Conservation (phyloP, 2,329 filamentous ascomycete species). For the Trichoderma oligosporum region DNA sequence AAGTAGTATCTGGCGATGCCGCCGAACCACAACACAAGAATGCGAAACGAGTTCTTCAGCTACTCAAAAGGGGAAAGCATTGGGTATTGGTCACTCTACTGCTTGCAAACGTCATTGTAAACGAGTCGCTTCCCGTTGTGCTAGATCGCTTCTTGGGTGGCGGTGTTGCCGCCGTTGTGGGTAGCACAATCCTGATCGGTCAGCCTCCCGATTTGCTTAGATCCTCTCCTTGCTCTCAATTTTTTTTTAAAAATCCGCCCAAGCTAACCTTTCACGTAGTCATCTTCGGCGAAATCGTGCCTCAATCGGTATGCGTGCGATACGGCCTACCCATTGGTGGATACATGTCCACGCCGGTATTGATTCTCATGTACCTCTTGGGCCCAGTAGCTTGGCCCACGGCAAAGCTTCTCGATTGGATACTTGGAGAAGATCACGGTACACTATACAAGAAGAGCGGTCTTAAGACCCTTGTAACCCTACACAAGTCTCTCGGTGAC, state of each 20-base stretch:
- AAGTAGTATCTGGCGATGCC: slow-evolving; percentile 84
- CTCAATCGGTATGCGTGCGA: slow-evolving; percentile 93
- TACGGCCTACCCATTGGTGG: slow-evolving; percentile 94
- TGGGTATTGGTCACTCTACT: slow-evolving; percentile 96
- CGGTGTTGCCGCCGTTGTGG: slow-evolving; percentile 88
- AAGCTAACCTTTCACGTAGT: slow-evolving; percentile 51
- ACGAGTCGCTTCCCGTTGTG: slow-evolving; percentile 93
- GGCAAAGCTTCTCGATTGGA: slow-evolving; percentile 88
- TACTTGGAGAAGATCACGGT: slow-evolving; percentile 91
- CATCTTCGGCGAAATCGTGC: slow-evolving; percentile 95
- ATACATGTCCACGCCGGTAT: slow-evolving; percentile 84
- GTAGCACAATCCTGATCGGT: slow-evolving; percentile 93
- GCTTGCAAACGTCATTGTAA: slow-evolving; percentile 94
- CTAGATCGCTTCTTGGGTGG: slow-evolving; percentile 90
- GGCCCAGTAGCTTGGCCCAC: slow-evolving; percentile 89
- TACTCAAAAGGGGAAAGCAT: slow-evolving; percentile 87
- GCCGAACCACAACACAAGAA: slow-evolving; percentile 83
- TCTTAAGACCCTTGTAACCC: slow-evolving; percentile 88
- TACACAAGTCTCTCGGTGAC: slow-evolving; percentile 87
- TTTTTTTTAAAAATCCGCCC: slow-evolving; percentile 5
- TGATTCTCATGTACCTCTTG: slow-evolving; percentile 87
- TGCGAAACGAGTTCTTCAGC: slow-evolving; percentile 71
- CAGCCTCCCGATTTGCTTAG: slow-evolving; percentile 33
- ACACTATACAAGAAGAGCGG: slow-evolving; percentile 98
- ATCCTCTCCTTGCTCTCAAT: too few relatives aligned